phyloP scores from a whole-genome alignment of 495 filamentous ascomycete genomes.

The Talaromyces borbonicus region DNA sequence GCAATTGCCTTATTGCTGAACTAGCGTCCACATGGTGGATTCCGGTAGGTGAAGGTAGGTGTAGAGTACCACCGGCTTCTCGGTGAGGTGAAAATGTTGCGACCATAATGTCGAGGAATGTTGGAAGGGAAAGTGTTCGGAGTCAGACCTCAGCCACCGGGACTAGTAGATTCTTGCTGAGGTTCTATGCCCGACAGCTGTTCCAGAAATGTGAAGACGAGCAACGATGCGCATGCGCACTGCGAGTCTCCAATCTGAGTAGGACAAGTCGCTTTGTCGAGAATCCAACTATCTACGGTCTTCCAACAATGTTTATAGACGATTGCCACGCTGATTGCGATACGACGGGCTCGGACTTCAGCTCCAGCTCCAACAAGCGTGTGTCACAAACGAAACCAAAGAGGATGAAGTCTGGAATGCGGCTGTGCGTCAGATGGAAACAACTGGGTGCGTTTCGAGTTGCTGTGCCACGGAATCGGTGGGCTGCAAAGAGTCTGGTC shows the following conservation, averaged over 20 bases:
- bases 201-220: too few relatives aligned
- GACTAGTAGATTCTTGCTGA: too few relatives aligned
- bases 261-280: too few relatives aligned
- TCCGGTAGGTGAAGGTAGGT: constrained; percentile 74
- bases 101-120: constrained; percentile 28
- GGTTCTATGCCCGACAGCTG: too few relatives aligned
- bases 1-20: constrained; percentile 64
- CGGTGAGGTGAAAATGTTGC: constrained; percentile 45
- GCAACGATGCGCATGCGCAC: too few relatives aligned
- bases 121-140: not conserved
- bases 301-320: too few relatives aligned
- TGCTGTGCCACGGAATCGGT: not conserved
- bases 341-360: not conserved
- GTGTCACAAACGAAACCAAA: too few relatives aligned
- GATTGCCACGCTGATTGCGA: not conserved
- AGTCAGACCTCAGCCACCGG: not conserved
- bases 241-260: too few relatives aligned
- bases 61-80: constrained; percentile 66
- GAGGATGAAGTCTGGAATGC: constrained; percentile 1
- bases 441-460: not conserved
- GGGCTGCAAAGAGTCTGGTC: constrained; percentile 2
- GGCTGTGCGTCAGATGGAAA: not conserved
- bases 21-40: constrained; percentile 69
- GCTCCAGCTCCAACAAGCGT: too few relatives aligned
- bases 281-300: too few relatives aligned